Conservation (phyloP, 1,139 yeast genomes). For the Yamadazyma atmosphaerica region DNA sequence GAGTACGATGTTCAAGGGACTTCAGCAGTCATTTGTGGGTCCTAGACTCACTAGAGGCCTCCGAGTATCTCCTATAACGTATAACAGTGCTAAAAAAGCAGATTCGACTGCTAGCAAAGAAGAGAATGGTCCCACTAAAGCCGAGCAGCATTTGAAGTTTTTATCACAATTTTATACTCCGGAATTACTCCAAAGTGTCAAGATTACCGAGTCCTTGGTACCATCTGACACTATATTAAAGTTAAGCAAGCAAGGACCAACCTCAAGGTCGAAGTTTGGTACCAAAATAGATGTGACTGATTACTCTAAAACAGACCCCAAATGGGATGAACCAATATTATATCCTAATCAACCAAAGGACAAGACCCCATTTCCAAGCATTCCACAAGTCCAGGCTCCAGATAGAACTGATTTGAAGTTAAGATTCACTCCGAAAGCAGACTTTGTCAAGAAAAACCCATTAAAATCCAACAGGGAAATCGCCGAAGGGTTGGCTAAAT, state of each 20-base stretch:
- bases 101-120: too few species aligned
- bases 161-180: conserved; percentile 74
- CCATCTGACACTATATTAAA: conserved; percentile 56
- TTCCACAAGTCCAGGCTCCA: conserved; percentile 42
- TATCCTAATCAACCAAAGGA: conserved; percentile 46
- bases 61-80: conserved; percentile 1
- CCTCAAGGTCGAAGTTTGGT: conserved; percentile 32
- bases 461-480: conserved; percentile 28
- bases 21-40: not conserved
- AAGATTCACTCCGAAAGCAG: conserved; percentile 30
- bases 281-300: conserved; percentile 27
- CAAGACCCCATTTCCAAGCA: conserved; percentile 42
- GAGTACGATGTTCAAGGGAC: conserved; percentile 5
- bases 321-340: conserved; percentile 47
- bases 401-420: conserved; percentile 43
- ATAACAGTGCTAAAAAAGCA: not conserved
- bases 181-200: conserved; percentile 73
- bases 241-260: conserved; percentile 32
- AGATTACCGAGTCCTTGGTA: conserved; percentile 74
- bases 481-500: conserved; percentile 60
- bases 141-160: conserved; percentile 53
- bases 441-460: conserved; percentile 15
- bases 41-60: not conserved
- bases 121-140: too few species aligned
- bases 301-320: conserved; percentile 39